Base-by-base conservation (phyloP, 2,329 filamentous ascomycete genomes). In the Ceratocystiopsis sp. region DNA sequence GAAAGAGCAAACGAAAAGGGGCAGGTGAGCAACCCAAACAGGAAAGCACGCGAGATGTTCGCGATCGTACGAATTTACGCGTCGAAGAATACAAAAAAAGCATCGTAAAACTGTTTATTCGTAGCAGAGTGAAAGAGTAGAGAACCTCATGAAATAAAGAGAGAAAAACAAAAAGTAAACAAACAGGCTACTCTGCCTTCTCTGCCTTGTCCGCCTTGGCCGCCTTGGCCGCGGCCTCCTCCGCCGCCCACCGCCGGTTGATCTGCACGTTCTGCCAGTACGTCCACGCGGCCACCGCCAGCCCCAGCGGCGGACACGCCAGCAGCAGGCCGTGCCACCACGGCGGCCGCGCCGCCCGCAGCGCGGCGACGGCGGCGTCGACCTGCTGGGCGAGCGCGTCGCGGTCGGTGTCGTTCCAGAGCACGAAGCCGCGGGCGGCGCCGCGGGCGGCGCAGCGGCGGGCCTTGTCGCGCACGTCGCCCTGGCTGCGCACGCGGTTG, bases 391-490 rank as follows among this genome's bases (percentile, higher is more conserved):
- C 71, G 55, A 98, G 59, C 48, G 85, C 75, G 34, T 76, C 77
- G 54, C 68, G 78, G 39, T 75, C 75, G 3, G 74, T 75, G 61
- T 96, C 89, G 62, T 98, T 98, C 84, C 84, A 91, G 19, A 98
- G 71, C 33, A 95, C 84, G 4, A 86, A 71, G 0, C 87, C 89
- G 40, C 69, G 37, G 16, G 8, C 75, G 38, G 61, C 57, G 42
- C 67, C 73, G 38, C 85, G 66, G 39, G 71, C 75, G 60, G 81
- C 67, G 47, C 79, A 84, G 57, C 84, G 67, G 57, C 71, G 69
- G 16, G 84, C 87, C 69, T 96, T 96, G 53, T 82, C 74, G 50
- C 76, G 68, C 47, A 95, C 82, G 59, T 93, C 84, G 38, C 78
- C 80, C 68, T 98, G 91, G 56, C 85, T 93, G 49, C 70, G 65